Evolutionary conservation across 2,329 filamentous ascomycete species (phyloP).

Genomic region (Lecanicillium sp.): DNA sequence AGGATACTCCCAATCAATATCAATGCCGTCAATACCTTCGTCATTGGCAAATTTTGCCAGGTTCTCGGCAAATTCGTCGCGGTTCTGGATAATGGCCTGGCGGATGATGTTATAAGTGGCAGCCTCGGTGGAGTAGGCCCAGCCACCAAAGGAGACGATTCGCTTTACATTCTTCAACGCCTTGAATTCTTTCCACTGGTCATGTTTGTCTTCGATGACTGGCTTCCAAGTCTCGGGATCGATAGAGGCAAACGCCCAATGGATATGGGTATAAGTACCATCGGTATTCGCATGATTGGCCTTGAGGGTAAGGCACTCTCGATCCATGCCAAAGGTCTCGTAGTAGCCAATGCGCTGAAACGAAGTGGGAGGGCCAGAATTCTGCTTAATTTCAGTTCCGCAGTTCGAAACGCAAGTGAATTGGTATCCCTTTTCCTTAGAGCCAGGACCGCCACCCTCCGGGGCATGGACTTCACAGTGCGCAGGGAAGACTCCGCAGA

Average conservation of each 20-base stretch:
- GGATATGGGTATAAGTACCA: conserved; percentile 21
- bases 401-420: conserved; percentile 7
- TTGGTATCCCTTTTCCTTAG: too few species aligned
- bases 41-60: conserved; percentile 15
- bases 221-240: conserved; percentile 17
- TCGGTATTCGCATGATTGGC: conserved; percentile 18
- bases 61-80: conserved; percentile 24
- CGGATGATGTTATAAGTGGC: conserved; percentile 32
- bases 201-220: conserved; percentile 17
- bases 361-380: background rate
- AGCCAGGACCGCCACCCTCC: too few species aligned
- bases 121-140: conserved; percentile 34
- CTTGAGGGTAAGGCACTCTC: conserved; percentile 27
- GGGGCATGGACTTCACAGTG: too few species aligned
- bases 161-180: conserved; percentile 24
- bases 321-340: conserved; percentile 25
- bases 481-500: too few species aligned
- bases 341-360: conserved; percentile 27
- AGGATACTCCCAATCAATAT: conserved; percentile 10
- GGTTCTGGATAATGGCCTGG: conserved; percentile 25
- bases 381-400: background rate
- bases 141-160: conserved; percentile 40
- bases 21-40: conserved; percentile 3
- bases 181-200: conserved; percentile 27
- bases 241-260: conserved; percentile 28